Conservation (phyloP, 139 green algal genomes). For the Volvox reticuliferus region DNA sequence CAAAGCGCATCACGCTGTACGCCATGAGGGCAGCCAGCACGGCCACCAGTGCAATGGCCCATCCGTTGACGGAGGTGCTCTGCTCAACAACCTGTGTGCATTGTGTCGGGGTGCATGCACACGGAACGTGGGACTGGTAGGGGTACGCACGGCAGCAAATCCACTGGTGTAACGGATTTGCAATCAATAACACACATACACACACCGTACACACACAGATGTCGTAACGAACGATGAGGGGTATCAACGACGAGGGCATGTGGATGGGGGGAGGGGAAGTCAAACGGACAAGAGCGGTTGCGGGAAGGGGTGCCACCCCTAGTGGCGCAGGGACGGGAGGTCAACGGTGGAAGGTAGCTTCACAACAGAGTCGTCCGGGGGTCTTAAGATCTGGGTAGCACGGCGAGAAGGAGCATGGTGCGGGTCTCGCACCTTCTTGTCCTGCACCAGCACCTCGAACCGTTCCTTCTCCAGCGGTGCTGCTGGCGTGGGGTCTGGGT, state of each 20-base stretch:
- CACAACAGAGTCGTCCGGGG: no score
- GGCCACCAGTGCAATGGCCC: neutral
- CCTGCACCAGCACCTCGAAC: conserved; percentile 39
- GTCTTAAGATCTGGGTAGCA: no score
- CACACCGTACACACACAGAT: neutral
- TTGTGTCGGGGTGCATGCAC: neutral
- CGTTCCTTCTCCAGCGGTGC: conserved; percentile 1
- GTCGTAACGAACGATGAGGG: no score
- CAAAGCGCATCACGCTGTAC: neutral
- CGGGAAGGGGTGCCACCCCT: neutral
- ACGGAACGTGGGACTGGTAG: neutral
- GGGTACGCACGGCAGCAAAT: neutral
- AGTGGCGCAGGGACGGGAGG: neutral
- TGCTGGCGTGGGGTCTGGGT: no score
- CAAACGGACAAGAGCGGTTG: no score
- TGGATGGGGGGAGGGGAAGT: no score
- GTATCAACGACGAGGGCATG: no score
- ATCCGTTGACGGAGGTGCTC: neutral
- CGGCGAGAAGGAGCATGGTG: neutral
- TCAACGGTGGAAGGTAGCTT: no score
- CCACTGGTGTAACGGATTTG: neutral
- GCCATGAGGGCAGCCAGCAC: neutral
- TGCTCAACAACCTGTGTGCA: neutral
- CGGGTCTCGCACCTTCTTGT: conserved; percentile 20
- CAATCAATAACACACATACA: neutral